Percentiles rank a stretch among this genome's conserved stretches.
Conservation (phyloP, 257 asterid species). For the Jacaranda mimosifolia region DNA sequence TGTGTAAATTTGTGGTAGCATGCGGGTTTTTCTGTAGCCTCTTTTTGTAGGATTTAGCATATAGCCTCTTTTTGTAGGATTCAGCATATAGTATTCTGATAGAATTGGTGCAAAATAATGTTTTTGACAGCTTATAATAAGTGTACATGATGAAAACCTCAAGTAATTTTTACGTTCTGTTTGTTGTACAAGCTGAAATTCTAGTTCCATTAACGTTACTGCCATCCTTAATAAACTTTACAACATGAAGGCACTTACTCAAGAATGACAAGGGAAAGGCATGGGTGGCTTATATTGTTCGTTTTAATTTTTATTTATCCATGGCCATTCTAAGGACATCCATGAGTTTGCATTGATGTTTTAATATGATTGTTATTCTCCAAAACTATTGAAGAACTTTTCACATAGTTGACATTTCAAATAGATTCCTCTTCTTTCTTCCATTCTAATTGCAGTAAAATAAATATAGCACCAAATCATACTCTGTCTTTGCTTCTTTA, state of each 20-base stretch:
- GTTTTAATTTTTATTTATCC: neutral
- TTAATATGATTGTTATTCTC: constrained; percentile 8
- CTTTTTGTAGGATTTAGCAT: neutral
- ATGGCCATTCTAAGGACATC: neutral
- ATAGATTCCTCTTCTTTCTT: neutral
- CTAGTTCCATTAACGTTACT: neutral
- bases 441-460: neutral
- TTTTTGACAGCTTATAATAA: neutral
- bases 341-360: constrained; percentile 15
- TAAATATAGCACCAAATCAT: constrained; percentile 19
- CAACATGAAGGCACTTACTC: neutral
- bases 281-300: neutral
- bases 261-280: neutral
- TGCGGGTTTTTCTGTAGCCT: neutral
- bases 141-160: constrained; percentile 2
- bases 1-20: constrained; percentile 11
- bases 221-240: neutral
- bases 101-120: constrained; percentile 12
- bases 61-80: no score
- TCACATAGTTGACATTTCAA: neutral
- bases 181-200: constrained; percentile 9
- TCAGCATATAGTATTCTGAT: constrained; percentile 1
- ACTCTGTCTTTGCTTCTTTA: neutral
- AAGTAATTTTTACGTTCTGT: neutral
- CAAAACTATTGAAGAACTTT: neutral